These are phyloP conservation scores for Tuber umbilicatum DNA, from an alignment of 495 filamentous ascomycete species.

Conservation along the genomic window DNA sequence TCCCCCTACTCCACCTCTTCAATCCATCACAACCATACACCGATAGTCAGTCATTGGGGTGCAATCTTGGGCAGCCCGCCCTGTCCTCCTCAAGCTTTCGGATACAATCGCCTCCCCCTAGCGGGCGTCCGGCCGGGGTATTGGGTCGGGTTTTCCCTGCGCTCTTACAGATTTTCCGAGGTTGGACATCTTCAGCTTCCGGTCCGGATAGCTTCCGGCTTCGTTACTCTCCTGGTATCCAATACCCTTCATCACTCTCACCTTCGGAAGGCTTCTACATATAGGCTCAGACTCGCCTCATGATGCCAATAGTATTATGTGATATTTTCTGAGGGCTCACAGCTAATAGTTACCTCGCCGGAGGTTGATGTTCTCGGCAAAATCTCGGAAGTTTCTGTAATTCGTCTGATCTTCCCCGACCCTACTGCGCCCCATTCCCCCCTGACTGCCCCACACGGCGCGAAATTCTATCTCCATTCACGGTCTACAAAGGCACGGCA, in stretches of 20 bases:
- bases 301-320: slow-evolving; percentile 77
- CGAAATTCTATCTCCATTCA: slow-evolving; percentile 96
- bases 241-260: slow-evolving; percentile 95
- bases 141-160: slow-evolving; percentile 52
- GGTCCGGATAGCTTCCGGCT: slow-evolving; percentile 84
- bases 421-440: slow-evolving; percentile 91
- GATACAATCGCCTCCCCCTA: slow-evolving; percentile 44
- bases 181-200: slow-evolving; percentile 83
- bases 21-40: background rate
- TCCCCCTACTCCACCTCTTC: too few species aligned
- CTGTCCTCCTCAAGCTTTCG: background rate
- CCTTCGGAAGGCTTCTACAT: slow-evolving; percentile 77
- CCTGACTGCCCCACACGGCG: slow-evolving; percentile 80
- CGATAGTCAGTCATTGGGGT: background rate
- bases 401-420: slow-evolving; percentile 92
- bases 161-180: slow-evolving; percentile 80
- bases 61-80: background rate
- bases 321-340: slow-evolving; percentile 5
- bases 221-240: slow-evolving; percentile 91
- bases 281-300: slow-evolving; percentile 90
- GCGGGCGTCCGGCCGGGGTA: slow-evolving; percentile 42
- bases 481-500: slow-evolving; percentile 82
- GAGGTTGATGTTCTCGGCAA: slow-evolving; percentile 97
- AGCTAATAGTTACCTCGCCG: slow-evolving; percentile 40
- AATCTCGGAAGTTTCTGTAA: slow-evolving; percentile 77